Evolutionary conservation across 495 filamentous ascomycete genomes (phyloP).

Genomic region (Xylaria cubensis): DNA sequence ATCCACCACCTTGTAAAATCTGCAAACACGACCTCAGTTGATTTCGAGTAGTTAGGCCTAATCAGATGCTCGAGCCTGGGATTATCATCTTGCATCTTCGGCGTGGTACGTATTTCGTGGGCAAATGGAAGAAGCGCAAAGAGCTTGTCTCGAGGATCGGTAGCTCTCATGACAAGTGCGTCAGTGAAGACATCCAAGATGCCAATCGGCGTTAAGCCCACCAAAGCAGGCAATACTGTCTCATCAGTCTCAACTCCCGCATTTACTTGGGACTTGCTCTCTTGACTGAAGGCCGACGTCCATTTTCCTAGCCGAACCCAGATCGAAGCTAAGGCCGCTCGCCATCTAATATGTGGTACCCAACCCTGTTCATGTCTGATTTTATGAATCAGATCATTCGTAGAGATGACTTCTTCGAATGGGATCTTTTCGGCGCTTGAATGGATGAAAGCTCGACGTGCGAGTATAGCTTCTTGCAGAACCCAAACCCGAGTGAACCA

Average conservation of each 20-base stretch:
- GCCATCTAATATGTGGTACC: neutral
- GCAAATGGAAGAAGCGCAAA: neutral
- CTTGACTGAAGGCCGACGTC: neutral
- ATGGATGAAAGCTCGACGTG: neutral
- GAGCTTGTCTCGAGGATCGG: neutral
- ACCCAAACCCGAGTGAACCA: slow-evolving; percentile 3
- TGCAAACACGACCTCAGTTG: neutral
- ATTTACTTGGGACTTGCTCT: neutral
- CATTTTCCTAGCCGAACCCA: neutral
- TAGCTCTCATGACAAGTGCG: neutral
- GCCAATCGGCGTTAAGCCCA: neutral
- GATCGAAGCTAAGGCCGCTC: neutral
- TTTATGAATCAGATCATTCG: neutral
- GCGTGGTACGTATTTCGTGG: neutral
- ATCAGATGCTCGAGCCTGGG: neutral
- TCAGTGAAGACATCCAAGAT: slow-evolving; percentile 1
- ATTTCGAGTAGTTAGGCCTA: slow-evolving; percentile 1
- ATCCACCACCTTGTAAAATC: slow-evolving; percentile 8
- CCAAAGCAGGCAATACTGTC: neutral
- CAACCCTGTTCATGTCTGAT: neutral
- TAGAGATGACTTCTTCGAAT: neutral
- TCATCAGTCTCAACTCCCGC: neutral
- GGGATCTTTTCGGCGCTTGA: neutral
- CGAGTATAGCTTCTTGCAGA: slow-evolving; percentile 1
- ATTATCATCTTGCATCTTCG: neutral